A percentile compares a stretch with the other conserved stretches of the same genome.
phyloP scores from a whole-genome alignment of 2,329 filamentous ascomycete genomes.

The Talaromyces sp. region DNA sequence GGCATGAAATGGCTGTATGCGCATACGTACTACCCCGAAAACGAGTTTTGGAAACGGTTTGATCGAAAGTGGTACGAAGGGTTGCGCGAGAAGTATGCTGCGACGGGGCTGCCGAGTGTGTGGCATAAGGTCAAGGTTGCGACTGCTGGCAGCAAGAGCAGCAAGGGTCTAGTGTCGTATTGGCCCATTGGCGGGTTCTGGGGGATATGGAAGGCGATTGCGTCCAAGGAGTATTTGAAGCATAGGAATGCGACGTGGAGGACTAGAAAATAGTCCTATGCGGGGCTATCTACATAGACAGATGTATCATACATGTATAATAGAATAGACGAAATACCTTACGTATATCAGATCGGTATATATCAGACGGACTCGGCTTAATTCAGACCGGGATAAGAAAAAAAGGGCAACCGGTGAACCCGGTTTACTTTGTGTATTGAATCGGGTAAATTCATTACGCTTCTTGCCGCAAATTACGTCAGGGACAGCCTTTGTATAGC shows the following conservation, averaged over 20 bases:
- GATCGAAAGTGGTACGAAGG: conserved; percentile 37
- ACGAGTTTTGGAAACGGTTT: conserved; percentile 45
- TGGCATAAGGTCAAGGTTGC: conserved; percentile 35
- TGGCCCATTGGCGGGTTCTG: conserved; percentile 16
- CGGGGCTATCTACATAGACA: not conserved
- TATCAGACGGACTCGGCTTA: not conserved
- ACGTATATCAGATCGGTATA: not conserved
- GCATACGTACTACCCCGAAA: conserved; percentile 74
- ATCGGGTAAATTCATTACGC: not conserved
- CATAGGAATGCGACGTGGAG: conserved; percentile 17
- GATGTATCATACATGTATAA: not conserved
- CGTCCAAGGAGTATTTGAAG: conserved; percentile 17
- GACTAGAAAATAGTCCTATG: not conserved
- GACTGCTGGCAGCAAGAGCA: not conserved
- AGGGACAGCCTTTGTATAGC: not conserved
- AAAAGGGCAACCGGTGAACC: not conserved
- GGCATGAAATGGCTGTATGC: conserved; percentile 88
- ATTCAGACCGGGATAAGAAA: not conserved
- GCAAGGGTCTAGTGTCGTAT: conserved; percentile 14
- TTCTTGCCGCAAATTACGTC: not conserved
- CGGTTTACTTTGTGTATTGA: not conserved
- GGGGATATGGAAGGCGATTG: conserved; percentile 19
- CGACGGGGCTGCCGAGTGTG: conserved; percentile 32
- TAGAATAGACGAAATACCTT: not conserved
- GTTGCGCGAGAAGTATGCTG: conserved; percentile 39